phyloP scores from a whole-genome alignment of 208 protist species.

The Borovskyia barvae region DNA sequence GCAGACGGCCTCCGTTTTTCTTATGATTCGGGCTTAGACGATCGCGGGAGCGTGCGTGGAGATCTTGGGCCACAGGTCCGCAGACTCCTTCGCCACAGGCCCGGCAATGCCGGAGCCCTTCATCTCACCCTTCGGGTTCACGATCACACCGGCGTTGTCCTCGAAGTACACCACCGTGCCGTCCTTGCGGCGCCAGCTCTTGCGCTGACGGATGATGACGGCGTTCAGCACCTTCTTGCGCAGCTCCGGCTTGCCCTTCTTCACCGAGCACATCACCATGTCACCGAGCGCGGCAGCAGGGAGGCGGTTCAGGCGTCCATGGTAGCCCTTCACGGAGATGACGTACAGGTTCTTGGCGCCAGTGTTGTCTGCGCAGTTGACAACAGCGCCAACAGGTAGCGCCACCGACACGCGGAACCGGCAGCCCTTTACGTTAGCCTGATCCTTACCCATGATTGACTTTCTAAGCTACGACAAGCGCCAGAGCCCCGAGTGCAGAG shows the following conservation, averaged over 20 bases:
- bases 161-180: slow-evolving; percentile 99
- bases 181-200: slow-evolving; percentile 98
- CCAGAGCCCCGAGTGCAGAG: too few relatives aligned
- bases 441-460: slow-evolving; percentile 86
- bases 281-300: slow-evolving; percentile 97
- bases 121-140: slow-evolving; percentile 99
- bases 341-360: slow-evolving; percentile 99
- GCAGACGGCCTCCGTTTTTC: background rate
- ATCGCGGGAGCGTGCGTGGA: slow-evolving; percentile 94
- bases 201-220: slow-evolving; percentile 99
- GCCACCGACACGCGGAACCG: slow-evolving; percentile 99
- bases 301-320: slow-evolving; percentile 98
- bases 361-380: slow-evolving; percentile 99
- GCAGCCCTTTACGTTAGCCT: slow-evolving; percentile 90
- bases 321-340: slow-evolving; percentile 98
- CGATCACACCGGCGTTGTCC: slow-evolving; percentile 99
- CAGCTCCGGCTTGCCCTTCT: slow-evolving; percentile 99
- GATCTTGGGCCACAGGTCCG: slow-evolving; percentile 99
- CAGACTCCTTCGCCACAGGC: slow-evolving; percentile 99
- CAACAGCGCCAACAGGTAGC: slow-evolving; percentile 98
- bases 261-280: slow-evolving; percentile 99
- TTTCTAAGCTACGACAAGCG: slow-evolving; percentile 26
- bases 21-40: slow-evolving; percentile 76
- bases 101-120: slow-evolving; percentile 99
- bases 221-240: slow-evolving; percentile 98